Conservation (phyloP, 495 filamentous ascomycete species). For the Platismatia glauca region DNA sequence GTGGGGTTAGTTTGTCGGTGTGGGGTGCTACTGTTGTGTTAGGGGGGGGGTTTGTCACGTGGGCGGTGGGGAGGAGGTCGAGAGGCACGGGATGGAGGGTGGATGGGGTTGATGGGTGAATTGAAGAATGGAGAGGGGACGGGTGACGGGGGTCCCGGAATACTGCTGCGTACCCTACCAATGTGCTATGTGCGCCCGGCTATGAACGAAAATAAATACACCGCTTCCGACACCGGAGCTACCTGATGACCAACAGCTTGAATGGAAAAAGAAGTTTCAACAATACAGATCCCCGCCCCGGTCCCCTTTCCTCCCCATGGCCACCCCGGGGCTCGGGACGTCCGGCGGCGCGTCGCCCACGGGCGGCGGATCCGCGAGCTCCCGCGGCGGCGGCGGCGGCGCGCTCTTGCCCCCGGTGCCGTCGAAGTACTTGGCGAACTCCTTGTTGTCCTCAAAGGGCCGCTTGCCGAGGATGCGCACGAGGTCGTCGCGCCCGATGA, state of each 20-base stretch:
- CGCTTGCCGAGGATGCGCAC: conserved; percentile 75
- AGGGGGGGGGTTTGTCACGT: too few relatives aligned
- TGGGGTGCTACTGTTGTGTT: too few relatives aligned
- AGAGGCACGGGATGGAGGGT: too few relatives aligned
- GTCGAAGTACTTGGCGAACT: conserved; percentile 91
- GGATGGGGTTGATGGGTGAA: too few relatives aligned
- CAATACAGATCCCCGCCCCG: neutral
- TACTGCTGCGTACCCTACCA: too few relatives aligned
- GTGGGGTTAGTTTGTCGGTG: too few relatives aligned
- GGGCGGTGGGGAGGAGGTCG: too few relatives aligned
- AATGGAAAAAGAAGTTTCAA: neutral
- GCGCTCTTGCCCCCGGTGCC: conserved; percentile 39
- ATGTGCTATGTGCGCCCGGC: neutral
- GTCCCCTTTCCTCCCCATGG: neutral
- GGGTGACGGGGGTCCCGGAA: too few relatives aligned
- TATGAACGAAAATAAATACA: neutral
- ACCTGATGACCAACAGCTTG: neutral
- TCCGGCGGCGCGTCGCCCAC: neutral
- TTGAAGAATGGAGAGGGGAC: too few relatives aligned
- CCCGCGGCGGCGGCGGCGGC: conserved; percentile 47
- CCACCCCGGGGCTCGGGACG: neutral
- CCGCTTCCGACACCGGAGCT: neutral
- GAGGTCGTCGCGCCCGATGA: conserved; percentile 83
- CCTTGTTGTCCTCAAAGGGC: conserved; percentile 71
- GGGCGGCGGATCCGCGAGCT: conserved; percentile 16